These are phyloP conservation scores for Calocybe gangraenosa DNA, from an alignment of 768 basidiomycete species.

Conservation along the genomic window DNA sequence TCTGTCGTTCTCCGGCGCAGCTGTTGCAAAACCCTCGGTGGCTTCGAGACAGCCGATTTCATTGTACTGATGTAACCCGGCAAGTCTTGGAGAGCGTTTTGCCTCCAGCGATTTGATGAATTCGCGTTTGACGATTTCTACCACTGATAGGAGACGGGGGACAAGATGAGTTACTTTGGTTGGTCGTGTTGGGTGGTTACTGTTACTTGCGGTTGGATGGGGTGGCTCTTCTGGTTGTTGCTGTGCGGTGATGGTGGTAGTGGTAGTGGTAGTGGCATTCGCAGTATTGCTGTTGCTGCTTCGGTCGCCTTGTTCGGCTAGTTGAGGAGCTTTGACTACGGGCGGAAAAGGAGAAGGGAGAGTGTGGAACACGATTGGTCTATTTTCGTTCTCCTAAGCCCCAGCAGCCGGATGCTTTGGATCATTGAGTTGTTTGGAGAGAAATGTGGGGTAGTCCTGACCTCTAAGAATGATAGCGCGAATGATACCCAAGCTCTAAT, in stretches of 20 bases:
- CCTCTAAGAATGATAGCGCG: conserved; percentile 52
- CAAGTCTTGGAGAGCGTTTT: conserved; percentile 33
- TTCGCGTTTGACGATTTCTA: conserved; percentile 83
- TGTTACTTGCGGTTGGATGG: too few relatives aligned
- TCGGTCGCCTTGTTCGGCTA: too few relatives aligned
- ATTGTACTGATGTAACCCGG: conserved; percentile 77
- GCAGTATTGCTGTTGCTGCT: too few relatives aligned
- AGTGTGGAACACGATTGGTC: conserved; percentile 56
- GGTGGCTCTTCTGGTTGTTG: too few relatives aligned
- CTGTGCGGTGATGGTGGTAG: too few relatives aligned
- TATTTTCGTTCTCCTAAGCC: conserved; percentile 41
- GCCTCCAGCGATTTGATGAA: conserved; percentile 52
- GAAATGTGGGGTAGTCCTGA: conserved; percentile 20
- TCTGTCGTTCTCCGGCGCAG: conserved; percentile 25
- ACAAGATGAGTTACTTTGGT: conserved; percentile 36
- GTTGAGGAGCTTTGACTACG: too few relatives aligned
- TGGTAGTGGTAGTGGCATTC: too few relatives aligned
- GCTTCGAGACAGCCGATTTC: conserved; percentile 57
- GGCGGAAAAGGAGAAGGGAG: conserved; percentile 45
- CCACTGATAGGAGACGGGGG: conserved; percentile 69
- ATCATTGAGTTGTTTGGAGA: neutral
- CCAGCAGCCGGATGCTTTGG: neutral
- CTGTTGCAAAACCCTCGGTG: conserved; percentile 17
- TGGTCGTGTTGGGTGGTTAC: too few relatives aligned
- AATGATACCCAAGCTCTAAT: conserved; percentile 48